Evolutionary conservation across 2,329 filamentous ascomycete species (phyloP), one percentile per base, ranked within the genome.

Genomic region (Apiospora malaysiana): DNA sequence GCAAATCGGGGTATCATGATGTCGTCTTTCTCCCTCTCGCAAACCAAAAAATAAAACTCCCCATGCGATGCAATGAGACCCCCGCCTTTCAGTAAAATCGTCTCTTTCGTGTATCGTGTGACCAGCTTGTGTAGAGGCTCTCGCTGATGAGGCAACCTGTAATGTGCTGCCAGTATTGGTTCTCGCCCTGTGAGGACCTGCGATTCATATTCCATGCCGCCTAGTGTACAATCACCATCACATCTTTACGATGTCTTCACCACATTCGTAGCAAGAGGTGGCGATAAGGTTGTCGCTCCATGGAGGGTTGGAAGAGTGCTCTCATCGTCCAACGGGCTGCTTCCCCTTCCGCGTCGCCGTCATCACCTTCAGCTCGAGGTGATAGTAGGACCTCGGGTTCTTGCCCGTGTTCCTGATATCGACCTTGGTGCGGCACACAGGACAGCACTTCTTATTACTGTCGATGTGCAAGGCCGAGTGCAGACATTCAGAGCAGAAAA

Each of bases 401-500:
- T 86, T 85, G 25, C 78, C 73, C 27, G 77, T 82, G 5, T 82
- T 75, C 72, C 83, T 84, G 56, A 82, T 82, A 69, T 88, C 88
- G 59, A 92, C 84, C 70, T 88, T 88, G 65, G 88, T 83, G 43
- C 90, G 85, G 78, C 90, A 92, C 73, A 92, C 90, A 0, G 90
- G 90, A 71, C 90, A 92, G 70, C 86, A 86, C 66, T 86, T 87
- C 70, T 85, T 87, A n/a, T 83, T 84, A 0, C 80, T 80, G 69
- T 89, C 87, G 43, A 89, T 88, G 71, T 88, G 81, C 1, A 92
- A 83, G 5, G 90, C 87, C 14, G 87, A 86, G 75, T 90, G 88
- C 1, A 92, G 82, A 76, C 90, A 92, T 70, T 87, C 84, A 65
- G 87, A 86, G 73, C 90, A 92, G 77, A 90, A 92, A 2, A 92